Evolutionary conservation across 441 rosid genomes (phyloP).

Genomic region (Croton laevigatus): DNA sequence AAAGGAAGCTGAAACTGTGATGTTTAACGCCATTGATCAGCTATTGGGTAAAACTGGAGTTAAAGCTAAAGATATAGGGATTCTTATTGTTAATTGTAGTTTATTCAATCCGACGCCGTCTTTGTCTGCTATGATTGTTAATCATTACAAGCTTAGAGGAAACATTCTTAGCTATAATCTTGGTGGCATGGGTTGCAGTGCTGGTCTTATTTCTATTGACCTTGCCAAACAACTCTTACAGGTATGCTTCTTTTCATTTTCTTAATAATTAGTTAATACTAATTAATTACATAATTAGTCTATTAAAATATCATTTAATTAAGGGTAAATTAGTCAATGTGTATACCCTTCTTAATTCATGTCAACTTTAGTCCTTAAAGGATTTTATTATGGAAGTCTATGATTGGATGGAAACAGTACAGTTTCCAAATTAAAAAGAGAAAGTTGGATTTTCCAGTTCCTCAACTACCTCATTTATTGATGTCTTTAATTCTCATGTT

Average conservation of each 20-base stretch:
- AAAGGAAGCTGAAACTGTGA: constrained; percentile 63
- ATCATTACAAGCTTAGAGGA: constrained; percentile 77
- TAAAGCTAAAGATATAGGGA: constrained; percentile 70
- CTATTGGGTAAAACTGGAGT: constrained; percentile 70
- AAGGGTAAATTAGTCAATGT: neutral
- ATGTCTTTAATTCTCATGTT: no score
- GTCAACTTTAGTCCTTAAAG: neutral
- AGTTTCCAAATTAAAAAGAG: neutral
- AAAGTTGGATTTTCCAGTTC: neutral
- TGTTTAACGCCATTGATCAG: constrained; percentile 73
- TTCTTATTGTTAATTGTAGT: constrained; percentile 86
- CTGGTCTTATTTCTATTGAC: constrained; percentile 76
- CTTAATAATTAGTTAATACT: neutral
- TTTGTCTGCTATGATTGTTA: constrained; percentile 78
- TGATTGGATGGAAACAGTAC: neutral
- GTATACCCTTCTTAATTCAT: neutral
- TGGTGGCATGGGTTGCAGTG: constrained; percentile 97
- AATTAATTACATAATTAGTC: no score
- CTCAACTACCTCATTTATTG: constrained; percentile 1
- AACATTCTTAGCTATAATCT: constrained; percentile 72
- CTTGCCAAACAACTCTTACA: constrained; percentile 76
- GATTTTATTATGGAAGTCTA: neutral
- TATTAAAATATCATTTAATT: no score
- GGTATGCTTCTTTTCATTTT: constrained; percentile 23
- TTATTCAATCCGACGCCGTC: constrained; percentile 92